phyloP scores from a whole-genome alignment of 345 rosid genomes.

The Linum tenue region DNA sequence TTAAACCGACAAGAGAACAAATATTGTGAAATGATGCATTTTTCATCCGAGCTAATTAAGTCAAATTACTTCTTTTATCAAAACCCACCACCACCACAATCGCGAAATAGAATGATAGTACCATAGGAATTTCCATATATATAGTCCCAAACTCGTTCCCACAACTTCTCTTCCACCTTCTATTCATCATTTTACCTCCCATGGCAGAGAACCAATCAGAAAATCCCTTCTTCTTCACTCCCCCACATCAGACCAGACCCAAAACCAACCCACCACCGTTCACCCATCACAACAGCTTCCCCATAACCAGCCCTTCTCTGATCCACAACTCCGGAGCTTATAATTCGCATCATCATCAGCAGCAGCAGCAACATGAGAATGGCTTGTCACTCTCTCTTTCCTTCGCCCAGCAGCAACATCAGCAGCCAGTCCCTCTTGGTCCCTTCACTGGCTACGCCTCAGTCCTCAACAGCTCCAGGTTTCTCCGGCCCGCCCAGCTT shows the following conservation, averaged over 20 bases:
- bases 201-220: not conserved
- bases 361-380: not conserved
- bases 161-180: not conserved
- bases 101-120: too few species aligned
- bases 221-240: not conserved
- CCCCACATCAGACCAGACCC: not conserved
- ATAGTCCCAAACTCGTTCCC: not conserved
- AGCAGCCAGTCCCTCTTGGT: conserved; percentile 21
- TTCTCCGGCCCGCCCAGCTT: conserved; percentile 31
- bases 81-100: too few species aligned
- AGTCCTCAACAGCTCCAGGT: conserved; percentile 23
- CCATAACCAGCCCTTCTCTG: not conserved
- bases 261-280: not conserved
- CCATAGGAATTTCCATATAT: too few species aligned
- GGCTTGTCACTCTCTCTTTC: not conserved
- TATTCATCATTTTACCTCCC: not conserved
- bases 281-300: not conserved
- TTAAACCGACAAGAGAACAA: too few species aligned
- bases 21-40: too few species aligned
- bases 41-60: too few species aligned
- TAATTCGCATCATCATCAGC: not conserved
- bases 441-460: conserved; percentile 34
- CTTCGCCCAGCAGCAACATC: not conserved
- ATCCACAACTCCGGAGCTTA: not conserved
- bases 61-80: too few species aligned